Evolutionary conservation across 768 basidiomycete species (phyloP), one percentile per base, ranked within the genome.

Genomic region (Suillus occidentalis): DNA sequence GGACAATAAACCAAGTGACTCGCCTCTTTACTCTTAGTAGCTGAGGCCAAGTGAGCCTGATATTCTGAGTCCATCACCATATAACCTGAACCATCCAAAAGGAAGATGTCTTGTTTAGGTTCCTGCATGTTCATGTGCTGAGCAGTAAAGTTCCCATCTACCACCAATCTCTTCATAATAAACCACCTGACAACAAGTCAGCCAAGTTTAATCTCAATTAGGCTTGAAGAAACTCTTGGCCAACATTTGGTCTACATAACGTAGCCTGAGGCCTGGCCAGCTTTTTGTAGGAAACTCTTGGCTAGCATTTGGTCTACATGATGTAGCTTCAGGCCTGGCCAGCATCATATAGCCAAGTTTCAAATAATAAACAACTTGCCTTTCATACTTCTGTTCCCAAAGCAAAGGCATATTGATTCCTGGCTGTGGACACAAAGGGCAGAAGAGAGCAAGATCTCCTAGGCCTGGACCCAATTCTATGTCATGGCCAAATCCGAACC

Each of bases 401-500:
- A 71, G 31, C 1, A 39, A 34, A 4, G 72, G 71, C 4, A 76
- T 31, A 55, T 78, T 78, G 18, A 72, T 60, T 0, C 66, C 67
- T 0, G 71, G 72, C 47, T 75, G 75, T 0, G 71, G 75, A 56
- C 77, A 78, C 4, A 71, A 67, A 0, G 71, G 63, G 49, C 74
- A 77, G 37, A 74, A 76, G 73, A 7, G 66, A 37, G 58, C 65
- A 68, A 63, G 57, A 16, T 56, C 59, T 22, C 66, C 66, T 25
- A 31, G 39, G 22, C 49, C 60, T 28, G 66, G 63, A 7, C 13
- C 2, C 4, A 2, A 12, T 22, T 61, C 40, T 20, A 13, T 34
- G 28, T 70, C 65, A 37, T 69, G 69, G 28, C 64, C 53, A 59
- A 60, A 66, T n/a, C 65, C 69, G 25, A 50, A 43, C 7, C 65